Conservation (phyloP, 441 rosid genomes). For the Capsella rubella region DNA sequence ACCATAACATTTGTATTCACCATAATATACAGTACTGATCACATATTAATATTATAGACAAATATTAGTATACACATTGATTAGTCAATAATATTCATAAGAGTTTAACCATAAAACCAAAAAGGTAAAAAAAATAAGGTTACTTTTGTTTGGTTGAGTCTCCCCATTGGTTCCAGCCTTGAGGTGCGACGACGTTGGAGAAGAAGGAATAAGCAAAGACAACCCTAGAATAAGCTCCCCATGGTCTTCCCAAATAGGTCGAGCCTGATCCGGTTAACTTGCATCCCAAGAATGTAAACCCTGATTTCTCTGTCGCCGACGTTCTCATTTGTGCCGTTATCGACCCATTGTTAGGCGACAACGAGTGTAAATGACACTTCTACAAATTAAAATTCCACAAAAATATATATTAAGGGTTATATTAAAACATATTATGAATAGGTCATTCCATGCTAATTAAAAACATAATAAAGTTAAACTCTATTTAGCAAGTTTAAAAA, state of each 20-base stretch:
- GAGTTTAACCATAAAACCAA: background rate
- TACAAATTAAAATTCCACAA: background rate
- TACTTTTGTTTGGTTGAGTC: conserved; percentile 51
- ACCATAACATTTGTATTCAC: conserved; percentile 71
- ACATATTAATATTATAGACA: background rate
- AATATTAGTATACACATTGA: no score
- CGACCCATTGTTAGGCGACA: conserved; percentile 56
- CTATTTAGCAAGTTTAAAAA: no score
- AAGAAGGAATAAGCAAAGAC: conserved; percentile 62
- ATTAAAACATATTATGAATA: no score
- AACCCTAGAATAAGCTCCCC: conserved; percentile 78
- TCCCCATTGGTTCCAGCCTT: conserved; percentile 81
- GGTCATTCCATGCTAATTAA: no score
- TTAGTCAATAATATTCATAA: background rate
- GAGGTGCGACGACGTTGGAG: conserved; percentile 50
- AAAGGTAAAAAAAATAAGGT: background rate
- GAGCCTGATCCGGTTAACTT: conserved; percentile 61
- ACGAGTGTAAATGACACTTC: conserved; percentile 67
- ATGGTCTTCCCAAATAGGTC: conserved; percentile 77
- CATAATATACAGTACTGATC: conserved; percentile 64
- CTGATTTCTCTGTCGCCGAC: conserved; percentile 57
- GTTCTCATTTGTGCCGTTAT: conserved; percentile 73
- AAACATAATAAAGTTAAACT: no score
- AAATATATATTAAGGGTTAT: no score
- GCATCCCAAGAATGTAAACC: conserved; percentile 72